Conservation (phyloP, 257 asterid species). For the Cordia subcordata region DNA sequence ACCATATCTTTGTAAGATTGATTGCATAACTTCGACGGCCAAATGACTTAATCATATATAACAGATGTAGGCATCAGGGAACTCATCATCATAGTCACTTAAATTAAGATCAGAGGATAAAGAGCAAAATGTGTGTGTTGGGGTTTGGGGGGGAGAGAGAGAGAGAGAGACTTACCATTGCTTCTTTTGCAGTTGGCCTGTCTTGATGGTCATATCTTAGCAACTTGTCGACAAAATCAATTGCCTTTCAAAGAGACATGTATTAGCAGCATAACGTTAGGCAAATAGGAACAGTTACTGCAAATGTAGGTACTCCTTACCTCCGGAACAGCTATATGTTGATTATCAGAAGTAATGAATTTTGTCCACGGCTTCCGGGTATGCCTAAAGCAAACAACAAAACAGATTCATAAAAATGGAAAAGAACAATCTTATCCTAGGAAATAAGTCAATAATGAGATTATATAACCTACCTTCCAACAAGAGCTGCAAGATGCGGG, state of each 20-base stretch:
- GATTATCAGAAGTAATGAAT: constrained; percentile 39
- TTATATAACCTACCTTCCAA: constrained; percentile 50
- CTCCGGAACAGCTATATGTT: constrained; percentile 66
- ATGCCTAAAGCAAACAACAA: constrained; percentile 31
- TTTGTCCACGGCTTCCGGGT: constrained; percentile 32
- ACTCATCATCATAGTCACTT: no score
- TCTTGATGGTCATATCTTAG: constrained; percentile 90
- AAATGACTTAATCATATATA: no score
- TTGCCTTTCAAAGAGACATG: constrained; percentile 45
- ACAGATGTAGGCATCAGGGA: no score
- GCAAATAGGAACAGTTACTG: neutral
- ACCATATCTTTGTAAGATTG: no score
- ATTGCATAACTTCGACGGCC: no score
- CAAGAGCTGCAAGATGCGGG: constrained; percentile 67
- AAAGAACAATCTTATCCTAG: neutral
- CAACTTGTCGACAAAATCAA: constrained; percentile 93
- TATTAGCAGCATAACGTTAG: constrained; percentile 2
- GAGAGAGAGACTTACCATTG: constrained; percentile 52
- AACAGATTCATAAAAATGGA: constrained; percentile 7
- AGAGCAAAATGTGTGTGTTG: no score
- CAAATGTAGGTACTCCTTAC: constrained; percentile 29
- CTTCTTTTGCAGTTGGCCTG: constrained; percentile 94
- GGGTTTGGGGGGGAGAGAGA: neutral
- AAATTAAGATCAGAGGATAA: no score
- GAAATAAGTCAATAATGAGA: neutral